Percentiles rank a stretch among this genome's conserved stretches.
Conservation (phyloP, 1,139 yeast genomes). For the Lodderomyces theae region DNA sequence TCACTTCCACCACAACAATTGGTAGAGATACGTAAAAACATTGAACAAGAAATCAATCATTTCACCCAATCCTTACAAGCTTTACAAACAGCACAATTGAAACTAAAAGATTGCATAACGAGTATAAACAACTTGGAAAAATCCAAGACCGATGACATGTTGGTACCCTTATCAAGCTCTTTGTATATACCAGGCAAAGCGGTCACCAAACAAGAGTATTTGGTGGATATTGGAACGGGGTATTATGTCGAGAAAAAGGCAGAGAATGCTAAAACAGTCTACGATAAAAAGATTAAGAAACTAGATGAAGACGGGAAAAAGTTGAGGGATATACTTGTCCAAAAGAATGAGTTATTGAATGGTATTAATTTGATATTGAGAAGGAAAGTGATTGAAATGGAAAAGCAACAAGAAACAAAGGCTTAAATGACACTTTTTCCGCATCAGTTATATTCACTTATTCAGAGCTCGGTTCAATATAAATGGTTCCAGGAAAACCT, state of each 20-base stretch:
- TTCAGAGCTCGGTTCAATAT: constrained; percentile 37
- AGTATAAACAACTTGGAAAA: constrained; percentile 61
- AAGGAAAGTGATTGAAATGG: constrained; percentile 42
- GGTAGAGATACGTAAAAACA: constrained; percentile 75
- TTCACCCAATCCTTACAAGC: constrained; percentile 83
- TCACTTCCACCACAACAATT: constrained; percentile 80
- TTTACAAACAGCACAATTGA: constrained; percentile 75
- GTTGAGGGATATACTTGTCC: constrained; percentile 69
- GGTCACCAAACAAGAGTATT: constrained; percentile 59
- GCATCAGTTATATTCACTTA: background rate
- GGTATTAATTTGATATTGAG: constrained; percentile 53
- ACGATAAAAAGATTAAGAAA: constrained; percentile 69
- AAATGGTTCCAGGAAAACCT: constrained; percentile 54
- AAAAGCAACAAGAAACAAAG: constrained; percentile 28
- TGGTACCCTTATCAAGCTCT: constrained; percentile 88
- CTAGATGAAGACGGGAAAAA: constrained; percentile 71
- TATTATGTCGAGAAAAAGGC: constrained; percentile 82
- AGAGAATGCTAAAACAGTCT: constrained; percentile 68
- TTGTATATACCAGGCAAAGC: constrained; percentile 84
- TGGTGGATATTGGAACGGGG: constrained; percentile 97
- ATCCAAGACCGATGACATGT: constrained; percentile 40
- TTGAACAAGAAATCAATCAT: constrained; percentile 84
- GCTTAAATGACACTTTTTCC: constrained; percentile 3
- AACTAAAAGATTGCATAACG: constrained; percentile 76
- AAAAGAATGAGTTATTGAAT: constrained; percentile 54